Percentiles rank a stretch among this genome's conserved stretches.
These are phyloP conservation scores for Phytophthora cactorum DNA, from an alignment of 352 stramenopile species.

Conservation along the genomic window DNA sequence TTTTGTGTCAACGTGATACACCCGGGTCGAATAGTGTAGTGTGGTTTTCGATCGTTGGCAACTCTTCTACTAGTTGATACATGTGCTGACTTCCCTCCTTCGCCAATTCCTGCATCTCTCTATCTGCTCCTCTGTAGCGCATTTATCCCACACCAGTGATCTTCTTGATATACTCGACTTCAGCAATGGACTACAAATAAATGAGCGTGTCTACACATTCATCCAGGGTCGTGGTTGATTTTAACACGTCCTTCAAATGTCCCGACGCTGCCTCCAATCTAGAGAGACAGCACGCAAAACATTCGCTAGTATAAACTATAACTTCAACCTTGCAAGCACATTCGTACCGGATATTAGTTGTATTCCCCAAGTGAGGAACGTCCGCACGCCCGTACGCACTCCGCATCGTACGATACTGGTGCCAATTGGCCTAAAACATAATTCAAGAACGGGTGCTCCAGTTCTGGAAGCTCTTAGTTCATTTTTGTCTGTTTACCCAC, in stretches of 20 bases:
- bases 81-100: slow-evolving; percentile 10
- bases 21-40: not conserved
- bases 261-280: too few species aligned
- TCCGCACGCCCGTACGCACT: not conserved
- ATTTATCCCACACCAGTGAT: too few species aligned
- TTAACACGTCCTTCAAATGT: too few species aligned
- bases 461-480: not conserved
- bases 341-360: not conserved
- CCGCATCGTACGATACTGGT: not conserved
- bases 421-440: not conserved
- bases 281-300: too few species aligned
- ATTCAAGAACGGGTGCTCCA: not conserved
- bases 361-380: not conserved
- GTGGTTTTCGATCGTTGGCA: not conserved
- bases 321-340: not conserved
- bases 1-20: not conserved
- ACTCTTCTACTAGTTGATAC: slow-evolving; percentile 5
- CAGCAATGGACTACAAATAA: not conserved
- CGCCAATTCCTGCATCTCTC: not conserved
- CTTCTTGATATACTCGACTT: slow-evolving; percentile 9
- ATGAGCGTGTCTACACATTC: too few species aligned
- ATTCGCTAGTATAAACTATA: not conserved
- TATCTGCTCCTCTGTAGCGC: slow-evolving; percentile 4
- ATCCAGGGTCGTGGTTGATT: too few species aligned
- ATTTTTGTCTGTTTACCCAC: not conserved